Evolutionary conservation across 768 basidiomycete genomes (phyloP).

Genomic region (Fistulinella prunicolor): DNA sequence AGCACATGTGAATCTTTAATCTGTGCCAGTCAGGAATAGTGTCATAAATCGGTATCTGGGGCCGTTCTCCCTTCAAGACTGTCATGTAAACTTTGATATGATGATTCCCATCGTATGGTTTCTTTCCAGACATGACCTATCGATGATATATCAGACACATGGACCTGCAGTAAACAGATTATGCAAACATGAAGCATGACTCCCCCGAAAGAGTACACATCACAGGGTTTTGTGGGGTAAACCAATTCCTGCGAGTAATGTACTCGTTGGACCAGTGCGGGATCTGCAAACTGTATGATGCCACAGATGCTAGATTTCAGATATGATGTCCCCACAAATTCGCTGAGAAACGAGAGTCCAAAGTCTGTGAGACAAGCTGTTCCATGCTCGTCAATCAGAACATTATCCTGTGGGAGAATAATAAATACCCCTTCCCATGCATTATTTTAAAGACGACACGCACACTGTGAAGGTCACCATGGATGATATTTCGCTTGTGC

Average conservation of each 20-base stretch:
- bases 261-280: slow-evolving; percentile 22
- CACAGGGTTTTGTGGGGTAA: slow-evolving; percentile 19
- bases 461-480: slow-evolving; percentile 39
- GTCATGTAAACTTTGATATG: not conserved
- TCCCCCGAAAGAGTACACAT: slow-evolving; percentile 35
- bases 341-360: slow-evolving; percentile 34
- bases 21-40: slow-evolving; percentile 1
- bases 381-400: slow-evolving; percentile 39
- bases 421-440: not conserved
- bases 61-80: slow-evolving; percentile 9
- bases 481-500: slow-evolving; percentile 24
- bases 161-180: not conserved
- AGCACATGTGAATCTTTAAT: slow-evolving; percentile 15
- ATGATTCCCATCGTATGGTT: slow-evolving; percentile 13
- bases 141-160: slow-evolving; percentile 6
- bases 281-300: slow-evolving; percentile 46
- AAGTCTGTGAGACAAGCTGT: slow-evolving; percentile 49
- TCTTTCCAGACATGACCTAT: slow-evolving; percentile 21
- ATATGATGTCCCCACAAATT: slow-evolving; percentile 28
- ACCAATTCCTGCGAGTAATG: not conserved
- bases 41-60: slow-evolving; percentile 8
- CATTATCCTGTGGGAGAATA: slow-evolving; percentile 31
- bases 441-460: not conserved
- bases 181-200: slow-evolving; percentile 31
- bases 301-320: slow-evolving; percentile 36